These are phyloP conservation scores for Exophiala viscosa DNA, from an alignment of 2,329 filamentous ascomycete genomes.

Conservation along the genomic window DNA sequence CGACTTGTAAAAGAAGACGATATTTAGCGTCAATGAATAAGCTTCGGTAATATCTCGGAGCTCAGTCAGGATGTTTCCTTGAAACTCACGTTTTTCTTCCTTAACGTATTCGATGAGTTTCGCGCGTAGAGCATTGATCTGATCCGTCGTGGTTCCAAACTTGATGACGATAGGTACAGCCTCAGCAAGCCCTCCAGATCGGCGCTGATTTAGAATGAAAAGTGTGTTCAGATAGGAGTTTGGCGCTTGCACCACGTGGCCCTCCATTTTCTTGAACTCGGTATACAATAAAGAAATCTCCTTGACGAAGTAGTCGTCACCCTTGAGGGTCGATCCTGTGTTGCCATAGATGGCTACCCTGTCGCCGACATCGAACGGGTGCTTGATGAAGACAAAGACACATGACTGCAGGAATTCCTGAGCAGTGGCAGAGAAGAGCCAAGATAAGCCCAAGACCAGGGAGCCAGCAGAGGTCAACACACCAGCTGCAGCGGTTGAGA, in stretches of 20 bases:
- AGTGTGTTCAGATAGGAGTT: conserved; percentile 90
- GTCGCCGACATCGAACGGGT: conserved; percentile 94
- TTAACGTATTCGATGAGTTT: conserved; percentile 79
- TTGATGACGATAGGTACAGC: conserved; percentile 79
- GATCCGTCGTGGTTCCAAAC: conserved; percentile 77
- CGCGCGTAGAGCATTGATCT: conserved; percentile 77
- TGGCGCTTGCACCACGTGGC: conserved; percentile 90
- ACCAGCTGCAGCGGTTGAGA: conserved; percentile 84
- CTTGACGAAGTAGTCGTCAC: conserved; percentile 95
- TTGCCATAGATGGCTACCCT: conserved; percentile 89
- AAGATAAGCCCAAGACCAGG: conserved; percentile 80
- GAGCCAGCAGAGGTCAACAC: conserved; percentile 88
- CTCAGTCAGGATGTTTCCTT: conserved; percentile 80
- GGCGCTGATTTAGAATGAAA: conserved; percentile 91
- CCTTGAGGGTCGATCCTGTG: conserved; percentile 70
- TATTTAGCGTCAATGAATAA: conserved; percentile 80
- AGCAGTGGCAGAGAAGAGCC: conserved; percentile 87
- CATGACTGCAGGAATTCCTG: conserved; percentile 92
- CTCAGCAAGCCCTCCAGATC: conserved; percentile 83
- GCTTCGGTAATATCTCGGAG: conserved; percentile 75
- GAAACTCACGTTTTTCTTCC: conserved; percentile 84
- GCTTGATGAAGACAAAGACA: conserved; percentile 95
- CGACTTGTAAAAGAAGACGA: conserved; percentile 96
- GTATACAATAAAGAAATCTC: conserved; percentile 91
- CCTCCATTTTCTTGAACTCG: conserved; percentile 98